Evolutionary conservation across 331 rosid species (phyloP).

Genomic region (Erythrophleum ivorense): DNA sequence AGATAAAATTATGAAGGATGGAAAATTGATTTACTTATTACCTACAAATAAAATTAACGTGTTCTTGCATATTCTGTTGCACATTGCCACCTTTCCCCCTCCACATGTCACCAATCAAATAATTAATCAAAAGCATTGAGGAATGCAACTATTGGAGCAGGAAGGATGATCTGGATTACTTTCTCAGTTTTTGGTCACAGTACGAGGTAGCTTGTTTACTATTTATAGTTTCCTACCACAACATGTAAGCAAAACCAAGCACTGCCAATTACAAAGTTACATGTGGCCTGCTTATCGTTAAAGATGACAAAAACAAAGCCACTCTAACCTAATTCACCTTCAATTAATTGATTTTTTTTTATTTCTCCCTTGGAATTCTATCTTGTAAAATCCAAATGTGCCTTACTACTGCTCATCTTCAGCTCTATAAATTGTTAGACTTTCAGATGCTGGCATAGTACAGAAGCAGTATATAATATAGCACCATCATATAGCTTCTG

Average conservation of each 20-base stretch:
- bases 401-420: neutral
- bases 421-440: neutral
- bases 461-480: neutral
- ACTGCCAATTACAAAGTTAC: constrained; percentile 6
- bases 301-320: neutral
- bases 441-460: neutral
- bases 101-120: no score
- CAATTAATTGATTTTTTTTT: neutral
- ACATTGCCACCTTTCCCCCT: no score
- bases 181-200: neutral
- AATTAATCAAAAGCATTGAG: neutral
- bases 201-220: constrained; percentile 36
- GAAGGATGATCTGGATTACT: constrained; percentile 36
- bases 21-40: no score
- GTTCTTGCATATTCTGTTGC: no score
- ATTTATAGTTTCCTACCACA: neutral
- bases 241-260: neutral
- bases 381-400: neutral
- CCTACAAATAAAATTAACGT: no score
- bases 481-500: no score
- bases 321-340: constrained; percentile 43
- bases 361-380: neutral
- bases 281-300: neutral
- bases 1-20: no score
- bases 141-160: neutral